These are phyloP conservation scores for Sugiyamaella japonica DNA, from an alignment of 1,139 yeast genomes.

Conservation along the genomic window DNA sequence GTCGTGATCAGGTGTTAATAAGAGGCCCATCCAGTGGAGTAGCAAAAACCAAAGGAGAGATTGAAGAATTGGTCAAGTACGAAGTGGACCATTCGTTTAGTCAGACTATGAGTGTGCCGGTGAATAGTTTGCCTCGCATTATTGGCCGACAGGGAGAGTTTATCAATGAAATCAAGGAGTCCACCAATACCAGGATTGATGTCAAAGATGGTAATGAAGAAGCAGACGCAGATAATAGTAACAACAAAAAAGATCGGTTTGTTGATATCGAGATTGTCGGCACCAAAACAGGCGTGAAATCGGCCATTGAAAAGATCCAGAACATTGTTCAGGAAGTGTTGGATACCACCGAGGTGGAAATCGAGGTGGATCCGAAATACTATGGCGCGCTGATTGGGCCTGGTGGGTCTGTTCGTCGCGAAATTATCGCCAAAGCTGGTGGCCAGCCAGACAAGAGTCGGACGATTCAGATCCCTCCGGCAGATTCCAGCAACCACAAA, in stretches of 20 bases:
- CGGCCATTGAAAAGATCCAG: slow-evolving; percentile 65
- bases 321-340: slow-evolving; percentile 66
- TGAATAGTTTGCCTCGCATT: slow-evolving; percentile 72
- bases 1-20: slow-evolving; percentile 65
- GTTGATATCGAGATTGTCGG: slow-evolving; percentile 76
- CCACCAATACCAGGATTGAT: slow-evolving; percentile 72
- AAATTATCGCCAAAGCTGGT: slow-evolving; percentile 77
- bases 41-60: slow-evolving; percentile 79
- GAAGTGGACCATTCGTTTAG: slow-evolving; percentile 85
- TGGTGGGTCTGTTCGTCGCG: slow-evolving; percentile 73
- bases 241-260: slow-evolving; percentile 33
- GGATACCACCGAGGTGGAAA: slow-evolving; percentile 59
- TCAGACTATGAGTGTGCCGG: slow-evolving; percentile 63
- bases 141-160: slow-evolving; percentile 89
- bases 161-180: slow-evolving; percentile 80
- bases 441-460: slow-evolving; percentile 54
- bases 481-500: slow-evolving; percentile 57
- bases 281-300: slow-evolving; percentile 73
- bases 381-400: slow-evolving; percentile 81
- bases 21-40: slow-evolving; percentile 94
- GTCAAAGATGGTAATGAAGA: slow-evolving; percentile 55
- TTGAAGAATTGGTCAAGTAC: slow-evolving; percentile 77
- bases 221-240: slow-evolving; percentile 40
- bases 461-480: slow-evolving; percentile 73
- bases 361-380: slow-evolving; percentile 75